Conservation (phyloP, 2,329 filamentous ascomycete genomes). For the Pseudogymnoascus destructans region DNA sequence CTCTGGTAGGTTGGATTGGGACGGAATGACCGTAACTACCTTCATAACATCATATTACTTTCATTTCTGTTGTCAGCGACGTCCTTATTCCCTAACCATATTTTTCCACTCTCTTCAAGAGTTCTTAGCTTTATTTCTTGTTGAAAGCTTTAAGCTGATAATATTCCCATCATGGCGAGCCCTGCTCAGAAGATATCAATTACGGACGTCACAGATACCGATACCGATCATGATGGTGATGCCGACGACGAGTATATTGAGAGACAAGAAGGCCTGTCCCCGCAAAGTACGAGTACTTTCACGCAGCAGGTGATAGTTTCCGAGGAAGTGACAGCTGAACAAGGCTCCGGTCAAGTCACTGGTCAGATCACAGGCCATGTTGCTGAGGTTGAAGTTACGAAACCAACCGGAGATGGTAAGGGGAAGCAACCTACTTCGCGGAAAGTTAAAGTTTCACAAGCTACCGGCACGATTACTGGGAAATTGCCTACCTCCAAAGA, state of each 20-base stretch:
- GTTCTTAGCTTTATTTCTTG: neutral
- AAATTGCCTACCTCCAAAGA: neutral
- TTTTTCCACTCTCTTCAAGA: neutral
- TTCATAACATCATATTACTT: neutral
- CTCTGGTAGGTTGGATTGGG: neutral
- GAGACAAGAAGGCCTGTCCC: neutral
- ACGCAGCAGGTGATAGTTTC: neutral
- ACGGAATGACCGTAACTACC: neutral
- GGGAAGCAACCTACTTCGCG: neutral
- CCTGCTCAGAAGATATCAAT: neutral
- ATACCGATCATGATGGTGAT: neutral
- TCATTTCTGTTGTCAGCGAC: neutral
- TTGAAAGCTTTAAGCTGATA: neutral
- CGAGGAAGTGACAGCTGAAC: neutral
- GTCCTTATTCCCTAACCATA: neutral
- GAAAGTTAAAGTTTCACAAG: neutral
- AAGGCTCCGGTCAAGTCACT: neutral
- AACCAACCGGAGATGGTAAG: neutral
- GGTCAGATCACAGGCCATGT: neutral
- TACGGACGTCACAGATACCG: neutral
- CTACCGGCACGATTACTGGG: neutral
- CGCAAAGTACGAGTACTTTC: neutral
- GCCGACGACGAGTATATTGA: constrained; percentile 3
- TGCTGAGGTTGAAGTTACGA: neutral
- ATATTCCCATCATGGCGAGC: neutral